Percentiles rank a stretch among this genome's conserved stretches.
Evolutionary conservation across 805 yeast species (phyloP).

Genomic region (Metschnikowia vanudenii): DNA sequence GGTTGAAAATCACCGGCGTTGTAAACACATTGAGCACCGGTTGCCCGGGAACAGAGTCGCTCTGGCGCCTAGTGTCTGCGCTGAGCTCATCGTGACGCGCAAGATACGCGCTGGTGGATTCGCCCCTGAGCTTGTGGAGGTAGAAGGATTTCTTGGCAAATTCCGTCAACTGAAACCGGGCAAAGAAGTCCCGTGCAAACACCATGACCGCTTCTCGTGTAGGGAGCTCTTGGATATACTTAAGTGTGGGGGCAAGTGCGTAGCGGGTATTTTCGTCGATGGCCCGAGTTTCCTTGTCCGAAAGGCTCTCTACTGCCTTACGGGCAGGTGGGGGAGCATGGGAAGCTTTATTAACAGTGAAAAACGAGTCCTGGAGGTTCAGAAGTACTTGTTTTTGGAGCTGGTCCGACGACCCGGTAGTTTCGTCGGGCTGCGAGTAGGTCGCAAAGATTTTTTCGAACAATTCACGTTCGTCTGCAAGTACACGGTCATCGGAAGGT

Average conservation of each 20-base stretch:
- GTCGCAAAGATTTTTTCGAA: constrained; percentile 19
- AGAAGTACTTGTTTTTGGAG: constrained; percentile 14
- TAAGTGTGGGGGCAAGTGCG: constrained; percentile 24
- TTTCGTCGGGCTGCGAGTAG: constrained; percentile 11
- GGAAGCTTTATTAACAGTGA: neutral
- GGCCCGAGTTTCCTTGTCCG: constrained; percentile 1
- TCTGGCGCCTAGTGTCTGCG: constrained; percentile 14
- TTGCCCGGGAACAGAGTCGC: constrained; percentile 19
- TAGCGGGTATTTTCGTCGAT: constrained; percentile 11
- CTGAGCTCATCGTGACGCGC: constrained; percentile 23
- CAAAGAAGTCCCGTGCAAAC: constrained; percentile 19
- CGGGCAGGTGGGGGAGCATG: neutral
- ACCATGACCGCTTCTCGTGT: constrained; percentile 17
- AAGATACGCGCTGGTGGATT: constrained; percentile 14
- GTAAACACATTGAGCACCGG: constrained; percentile 36
- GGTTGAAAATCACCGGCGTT: constrained; percentile 37
- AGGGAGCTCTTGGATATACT: constrained; percentile 19
- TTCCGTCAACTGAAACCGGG: constrained; percentile 11
- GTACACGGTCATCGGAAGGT: neutral
- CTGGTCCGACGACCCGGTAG: constrained; percentile 2
- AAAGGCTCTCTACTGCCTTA: neutral
- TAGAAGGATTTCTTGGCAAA: constrained; percentile 13
- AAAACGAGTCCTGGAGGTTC: constrained; percentile 17
- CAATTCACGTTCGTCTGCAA: constrained; percentile 16
- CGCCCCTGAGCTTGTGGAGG: constrained; percentile 18